These are phyloP conservation scores for Termitomyces bulborhizus DNA, from an alignment of 768 basidiomycete species.

Conservation along the genomic window DNA sequence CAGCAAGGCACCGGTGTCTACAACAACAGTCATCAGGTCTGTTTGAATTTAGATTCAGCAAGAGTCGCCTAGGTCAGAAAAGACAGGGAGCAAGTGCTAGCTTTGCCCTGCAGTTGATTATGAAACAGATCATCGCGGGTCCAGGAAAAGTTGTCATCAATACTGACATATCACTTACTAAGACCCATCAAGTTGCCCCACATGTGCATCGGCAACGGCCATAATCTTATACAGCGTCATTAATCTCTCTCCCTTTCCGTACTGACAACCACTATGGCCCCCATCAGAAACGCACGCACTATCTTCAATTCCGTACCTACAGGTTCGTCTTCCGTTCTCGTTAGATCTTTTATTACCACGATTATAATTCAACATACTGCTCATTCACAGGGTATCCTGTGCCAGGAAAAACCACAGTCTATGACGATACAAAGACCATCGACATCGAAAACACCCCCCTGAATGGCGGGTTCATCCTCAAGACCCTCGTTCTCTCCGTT, in stretches of 20 bases:
- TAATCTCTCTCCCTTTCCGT: not conserved
- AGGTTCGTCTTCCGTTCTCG: not conserved
- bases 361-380: not conserved
- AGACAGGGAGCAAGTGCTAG: too few relatives aligned
- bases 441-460: conserved; percentile 40
- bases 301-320: not conserved
- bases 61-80: too few relatives aligned
- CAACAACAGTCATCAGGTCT: too few relatives aligned
- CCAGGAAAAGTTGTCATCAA: too few relatives aligned
- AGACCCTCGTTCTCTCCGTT: conserved; percentile 39
- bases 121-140: too few relatives aligned
- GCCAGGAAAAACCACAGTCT: conserved; percentile 38
- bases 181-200: too few relatives aligned
- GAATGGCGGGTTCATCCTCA: conserved; percentile 42
- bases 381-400: conserved; percentile 30
- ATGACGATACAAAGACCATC: conserved; percentile 40
- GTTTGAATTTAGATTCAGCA: too few relatives aligned
- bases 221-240: not conserved
- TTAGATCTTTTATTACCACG: not conserved
- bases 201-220: not conserved
- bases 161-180: too few relatives aligned
- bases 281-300: not conserved
- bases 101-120: too few relatives aligned
- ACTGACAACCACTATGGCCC: not conserved
- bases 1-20: too few relatives aligned